These are phyloP conservation scores for Micromonas pusilla DNA, from an alignment of 139 green algal genomes.

Conservation along the genomic window DNA sequence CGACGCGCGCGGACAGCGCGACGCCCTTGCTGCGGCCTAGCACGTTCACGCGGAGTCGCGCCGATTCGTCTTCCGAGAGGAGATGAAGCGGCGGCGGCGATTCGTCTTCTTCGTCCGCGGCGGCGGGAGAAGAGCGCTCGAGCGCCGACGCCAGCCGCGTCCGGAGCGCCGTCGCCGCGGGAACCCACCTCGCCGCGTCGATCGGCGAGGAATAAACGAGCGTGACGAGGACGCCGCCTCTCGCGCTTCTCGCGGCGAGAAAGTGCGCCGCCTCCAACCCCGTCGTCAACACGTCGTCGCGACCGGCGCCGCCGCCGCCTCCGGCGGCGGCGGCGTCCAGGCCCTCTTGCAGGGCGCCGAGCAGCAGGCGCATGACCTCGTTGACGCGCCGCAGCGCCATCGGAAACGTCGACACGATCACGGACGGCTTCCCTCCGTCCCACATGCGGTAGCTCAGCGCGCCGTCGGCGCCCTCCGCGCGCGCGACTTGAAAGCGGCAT, in stretches of 20 bases:
- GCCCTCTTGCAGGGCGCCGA: conserved; percentile 34
- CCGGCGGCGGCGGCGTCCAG: no score
- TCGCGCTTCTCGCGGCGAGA: neutral
- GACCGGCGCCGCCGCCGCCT: no score
- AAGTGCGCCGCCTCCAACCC: conserved; percentile 6
- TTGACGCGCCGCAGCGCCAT: conserved; percentile 70
- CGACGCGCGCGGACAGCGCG: neutral
- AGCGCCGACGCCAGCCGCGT: neutral
- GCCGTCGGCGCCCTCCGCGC: neutral
- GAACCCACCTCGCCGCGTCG: neutral
- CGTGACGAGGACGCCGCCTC: neutral
- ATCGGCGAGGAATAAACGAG: neutral
- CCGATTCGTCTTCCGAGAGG: no score
- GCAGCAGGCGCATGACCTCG: conserved; percentile 66
- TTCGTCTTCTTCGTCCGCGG: no score
- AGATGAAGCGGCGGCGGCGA: no score
- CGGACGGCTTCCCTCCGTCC: conserved; percentile 1
- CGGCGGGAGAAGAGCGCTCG: no score
- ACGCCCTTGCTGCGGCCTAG: neutral
- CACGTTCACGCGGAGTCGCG: neutral
- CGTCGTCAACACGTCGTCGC: neutral
- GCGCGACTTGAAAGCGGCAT: neutral
- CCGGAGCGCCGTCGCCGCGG: neutral
- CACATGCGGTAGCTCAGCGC: neutral
- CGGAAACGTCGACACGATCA: conserved; percentile 62